Percentiles rank a stretch among this genome's conserved stretches.
phyloP scores from a whole-genome alignment of 345 rosid genomes.

The Garcia nutans region DNA sequence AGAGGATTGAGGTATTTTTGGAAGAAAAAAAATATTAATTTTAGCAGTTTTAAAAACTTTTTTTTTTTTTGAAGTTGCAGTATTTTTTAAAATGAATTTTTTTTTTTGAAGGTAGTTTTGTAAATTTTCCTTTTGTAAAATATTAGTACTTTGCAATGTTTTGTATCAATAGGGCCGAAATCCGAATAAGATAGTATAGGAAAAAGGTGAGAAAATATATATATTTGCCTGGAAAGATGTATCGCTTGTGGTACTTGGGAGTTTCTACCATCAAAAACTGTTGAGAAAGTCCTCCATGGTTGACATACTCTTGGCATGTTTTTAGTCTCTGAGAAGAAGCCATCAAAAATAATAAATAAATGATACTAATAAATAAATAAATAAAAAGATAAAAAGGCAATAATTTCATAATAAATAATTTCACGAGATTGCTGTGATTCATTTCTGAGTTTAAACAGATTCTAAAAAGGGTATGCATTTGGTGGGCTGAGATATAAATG shows the following conservation, averaged over 20 bases:
- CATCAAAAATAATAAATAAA: background rate
- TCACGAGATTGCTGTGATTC: conserved; percentile 13
- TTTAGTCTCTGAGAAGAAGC: conserved; percentile 41
- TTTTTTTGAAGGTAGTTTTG: no score
- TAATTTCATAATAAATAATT: background rate
- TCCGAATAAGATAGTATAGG: no score
- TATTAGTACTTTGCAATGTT: no score
- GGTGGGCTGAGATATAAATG: no score
- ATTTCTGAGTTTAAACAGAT: background rate
- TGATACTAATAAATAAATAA: background rate
- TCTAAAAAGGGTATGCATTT: background rate
- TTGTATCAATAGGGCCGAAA: no score
- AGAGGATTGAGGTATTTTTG: no score
- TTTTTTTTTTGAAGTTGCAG: no score
- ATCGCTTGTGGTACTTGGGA: conserved; percentile 58
- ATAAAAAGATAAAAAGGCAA: background rate
- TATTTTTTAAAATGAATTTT: no score
- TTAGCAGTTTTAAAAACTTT: no score
- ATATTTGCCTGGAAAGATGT: conserved; percentile 65
- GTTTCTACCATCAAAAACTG: conserved; percentile 44
- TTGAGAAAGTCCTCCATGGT: conserved; percentile 49
- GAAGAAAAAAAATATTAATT: no score
- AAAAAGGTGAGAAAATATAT: background rate
- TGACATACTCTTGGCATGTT: conserved; percentile 50
- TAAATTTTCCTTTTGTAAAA: no score